phyloP scores from a whole-genome alignment of 2,329 filamentous ascomycete species.

The Stachybotrys echinatus region DNA sequence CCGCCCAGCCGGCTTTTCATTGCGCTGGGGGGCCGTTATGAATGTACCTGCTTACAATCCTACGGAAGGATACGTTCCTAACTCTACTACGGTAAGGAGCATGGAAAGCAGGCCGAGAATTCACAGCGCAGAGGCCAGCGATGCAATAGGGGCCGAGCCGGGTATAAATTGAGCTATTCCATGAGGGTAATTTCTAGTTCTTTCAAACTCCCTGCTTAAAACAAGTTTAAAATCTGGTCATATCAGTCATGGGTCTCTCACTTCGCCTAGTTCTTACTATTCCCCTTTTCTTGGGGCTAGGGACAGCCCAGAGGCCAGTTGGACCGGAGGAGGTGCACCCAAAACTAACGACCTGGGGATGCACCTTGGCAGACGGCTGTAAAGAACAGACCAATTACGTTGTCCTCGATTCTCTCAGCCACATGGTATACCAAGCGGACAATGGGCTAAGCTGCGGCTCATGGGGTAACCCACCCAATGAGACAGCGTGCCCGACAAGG shows the following conservation, averaged over 20 bases:
- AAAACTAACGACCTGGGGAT: slow-evolving; percentile 41
- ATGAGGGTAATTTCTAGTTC: no score
- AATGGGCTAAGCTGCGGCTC: slow-evolving; percentile 24
- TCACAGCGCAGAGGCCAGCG: no score
- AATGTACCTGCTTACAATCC: no score
- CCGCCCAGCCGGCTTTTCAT: no score
- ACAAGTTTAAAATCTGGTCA: no score
- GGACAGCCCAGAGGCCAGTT: slow-evolving; percentile 26
- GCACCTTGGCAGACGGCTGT: slow-evolving; percentile 42
- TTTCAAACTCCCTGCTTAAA: no score
- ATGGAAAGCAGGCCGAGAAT: no score
- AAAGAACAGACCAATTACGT: slow-evolving; percentile 35
- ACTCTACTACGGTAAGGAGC: no score
- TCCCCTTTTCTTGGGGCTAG: not conserved
- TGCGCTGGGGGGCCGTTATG: no score
- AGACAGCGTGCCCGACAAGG: slow-evolving; percentile 39
- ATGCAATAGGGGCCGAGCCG: no score
- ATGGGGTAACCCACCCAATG: slow-evolving; percentile 26
- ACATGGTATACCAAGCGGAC: slow-evolving; percentile 35
- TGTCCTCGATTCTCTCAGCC: slow-evolving; percentile 40
- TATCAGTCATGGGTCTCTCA: not conserved
- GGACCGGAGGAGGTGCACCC: slow-evolving; percentile 39
- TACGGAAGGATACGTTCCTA: no score
- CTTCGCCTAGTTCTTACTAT: slow-evolving; percentile 2
- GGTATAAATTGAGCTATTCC: no score